phyloP scores from a whole-genome alignment of 768 basidiomycete species.

The Ephemerocybe angulata region DNA sequence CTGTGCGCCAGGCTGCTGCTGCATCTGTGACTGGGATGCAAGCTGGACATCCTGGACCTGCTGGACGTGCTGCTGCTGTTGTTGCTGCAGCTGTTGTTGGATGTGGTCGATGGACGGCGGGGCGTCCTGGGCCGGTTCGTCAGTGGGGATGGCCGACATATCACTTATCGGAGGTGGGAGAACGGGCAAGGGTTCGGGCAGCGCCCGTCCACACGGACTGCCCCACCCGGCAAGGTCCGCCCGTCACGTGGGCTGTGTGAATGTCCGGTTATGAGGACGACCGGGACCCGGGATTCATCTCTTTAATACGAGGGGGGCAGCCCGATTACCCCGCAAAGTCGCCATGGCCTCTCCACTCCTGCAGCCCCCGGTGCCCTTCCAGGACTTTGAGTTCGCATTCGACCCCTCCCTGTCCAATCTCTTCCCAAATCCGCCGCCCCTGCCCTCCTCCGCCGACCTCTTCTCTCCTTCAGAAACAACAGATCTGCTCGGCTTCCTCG shows the following conservation, averaged over 20 bases:
- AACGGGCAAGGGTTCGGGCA: constrained; percentile 18
- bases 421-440: constrained; percentile 59
- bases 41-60: constrained; percentile 14
- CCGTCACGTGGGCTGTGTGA: constrained; percentile 1
- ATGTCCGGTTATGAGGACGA: neutral
- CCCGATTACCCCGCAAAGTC: constrained; percentile 1
- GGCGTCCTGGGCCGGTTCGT: constrained; percentile 55
- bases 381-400: constrained; percentile 72
- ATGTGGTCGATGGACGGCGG: constrained; percentile 53
- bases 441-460: constrained; percentile 72
- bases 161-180: constrained; percentile 21
- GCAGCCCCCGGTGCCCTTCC: constrained; percentile 55
- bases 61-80: constrained; percentile 33
- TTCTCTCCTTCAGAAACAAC: constrained; percentile 77
- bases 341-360: constrained; percentile 33
- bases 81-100: constrained; percentile 48
- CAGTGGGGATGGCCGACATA: constrained; percentile 72
- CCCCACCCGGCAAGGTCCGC: constrained; percentile 10
- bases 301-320: neutral
- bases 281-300: constrained; percentile 4
- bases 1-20: constrained; percentile 21
- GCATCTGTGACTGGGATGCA: constrained; percentile 23
- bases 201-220: constrained; percentile 1
- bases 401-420: constrained; percentile 54
- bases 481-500: constrained; percentile 77